Evolutionary conservation across 768 basidiomycete species (phyloP), one percentile per base, ranked within the genome.

Genomic region (Candolleomyces eurysporus): DNA sequence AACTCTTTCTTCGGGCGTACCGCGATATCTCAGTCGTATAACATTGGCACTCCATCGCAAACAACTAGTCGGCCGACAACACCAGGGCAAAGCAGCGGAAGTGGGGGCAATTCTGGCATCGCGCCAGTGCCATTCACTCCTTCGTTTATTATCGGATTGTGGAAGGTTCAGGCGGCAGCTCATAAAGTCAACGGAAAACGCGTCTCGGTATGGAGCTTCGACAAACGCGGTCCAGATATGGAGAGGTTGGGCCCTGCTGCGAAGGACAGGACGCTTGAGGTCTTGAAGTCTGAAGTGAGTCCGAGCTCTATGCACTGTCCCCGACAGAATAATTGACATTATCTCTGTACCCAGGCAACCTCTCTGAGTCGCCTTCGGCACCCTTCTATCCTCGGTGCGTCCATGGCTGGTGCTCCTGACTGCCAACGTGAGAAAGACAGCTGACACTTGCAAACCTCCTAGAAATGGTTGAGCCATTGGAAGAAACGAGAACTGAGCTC

Each of bases 391-490:
- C 82, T 99, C 61, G 92, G 92, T 92, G 68, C 61, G 62, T 65
- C 26, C 50, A 22, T 26, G n/a, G 6, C 32, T 30, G 19, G 32
- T 16, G 26, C 26, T 11, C 4, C n/a, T 26, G 10, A 11, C 8
- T 17, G 42, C 17, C 40, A 16, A 43, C 10, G 9, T 6, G 19
- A 21, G 30, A 52, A 40, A 22, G 13, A 52, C 50, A 31, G 60
- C 16, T 45, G 48, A 49, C 19, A 45, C n/a, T 2, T 48, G 31
- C 19, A 22, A 56, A 19, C 43, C 67, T 50, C 42, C 39, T 52
- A 94, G 96, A 98, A 78, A 92, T 98, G 89, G 95, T 96, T 31
- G 97, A 99, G 75, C 96, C 97, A 26, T 76, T 97, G 50, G 95
- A 98, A 70, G 96, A 99, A 74, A 91, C 95, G 0, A 81, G 96